These are phyloP conservation scores for Venturia nashicola DNA, from an alignment of 2,329 filamentous ascomycete species.

Conservation along the genomic window DNA sequence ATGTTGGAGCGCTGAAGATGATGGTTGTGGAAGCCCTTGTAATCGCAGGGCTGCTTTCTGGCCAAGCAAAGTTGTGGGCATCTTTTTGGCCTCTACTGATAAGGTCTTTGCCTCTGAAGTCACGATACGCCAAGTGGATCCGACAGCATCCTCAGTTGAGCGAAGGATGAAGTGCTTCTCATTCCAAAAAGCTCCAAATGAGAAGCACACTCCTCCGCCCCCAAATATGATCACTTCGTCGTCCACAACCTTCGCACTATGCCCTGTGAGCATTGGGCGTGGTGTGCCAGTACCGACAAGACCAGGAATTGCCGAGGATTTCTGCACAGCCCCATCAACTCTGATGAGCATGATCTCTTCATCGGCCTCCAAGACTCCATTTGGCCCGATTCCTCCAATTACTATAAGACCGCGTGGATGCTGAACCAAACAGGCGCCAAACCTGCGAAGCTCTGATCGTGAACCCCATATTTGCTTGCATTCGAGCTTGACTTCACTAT, in stretches of 20 bases:
- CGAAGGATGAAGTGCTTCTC: constrained; percentile 36
- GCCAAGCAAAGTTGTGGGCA: background rate
- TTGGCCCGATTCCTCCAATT: constrained; percentile 38
- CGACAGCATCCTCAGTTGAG: background rate
- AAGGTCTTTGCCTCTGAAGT: background rate
- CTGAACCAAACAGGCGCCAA: constrained; percentile 40
- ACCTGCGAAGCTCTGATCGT: constrained; percentile 18
- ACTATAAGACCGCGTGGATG: constrained; percentile 36
- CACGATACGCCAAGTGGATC: background rate
- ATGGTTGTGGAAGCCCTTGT: background rate
- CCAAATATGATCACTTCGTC: constrained; percentile 52
- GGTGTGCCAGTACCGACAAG: constrained; percentile 12
- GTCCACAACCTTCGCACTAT: constrained; percentile 39
- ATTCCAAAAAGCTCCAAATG: constrained; percentile 82
- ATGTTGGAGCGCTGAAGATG: background rate
- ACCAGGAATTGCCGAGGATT: constrained; percentile 17
- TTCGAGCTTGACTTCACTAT: background rate
- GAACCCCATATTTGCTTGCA: constrained; percentile 33
- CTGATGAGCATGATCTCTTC: constrained; percentile 38
- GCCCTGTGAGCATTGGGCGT: constrained; percentile 60
- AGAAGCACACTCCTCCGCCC: constrained; percentile 84
- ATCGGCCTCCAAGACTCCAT: constrained; percentile 30
- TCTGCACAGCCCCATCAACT: background rate
- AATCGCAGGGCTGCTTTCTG: background rate
- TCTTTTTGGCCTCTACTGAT: background rate